phyloP scores from a whole-genome alignment of 106 monocot species.

The Dendrobium nobile region DNA sequence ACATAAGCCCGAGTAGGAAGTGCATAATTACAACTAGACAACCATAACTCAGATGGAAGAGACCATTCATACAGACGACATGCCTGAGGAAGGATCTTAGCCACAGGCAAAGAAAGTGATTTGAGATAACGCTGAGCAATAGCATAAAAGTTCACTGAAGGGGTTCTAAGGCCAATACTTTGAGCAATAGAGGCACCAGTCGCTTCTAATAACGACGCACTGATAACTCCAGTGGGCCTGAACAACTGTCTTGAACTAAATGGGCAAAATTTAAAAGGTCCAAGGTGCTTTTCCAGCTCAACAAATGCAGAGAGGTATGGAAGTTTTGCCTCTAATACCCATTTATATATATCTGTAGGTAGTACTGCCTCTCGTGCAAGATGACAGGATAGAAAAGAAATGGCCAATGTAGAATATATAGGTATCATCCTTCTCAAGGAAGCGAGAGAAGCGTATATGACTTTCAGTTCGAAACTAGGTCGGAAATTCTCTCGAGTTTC shows the following conservation, averaged over 20 bases:
- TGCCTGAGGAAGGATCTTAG: constrained; percentile 61
- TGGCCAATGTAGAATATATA: constrained; percentile 60
- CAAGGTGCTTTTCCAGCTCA: constrained; percentile 54
- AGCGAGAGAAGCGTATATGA: constrained; percentile 26
- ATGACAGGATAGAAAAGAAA: constrained; percentile 69
- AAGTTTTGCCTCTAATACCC: constrained; percentile 66
- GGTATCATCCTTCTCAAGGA: constrained; percentile 59
- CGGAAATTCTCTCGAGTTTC: constrained; percentile 3
- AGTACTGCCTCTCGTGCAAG: constrained; percentile 65
- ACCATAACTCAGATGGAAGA: constrained; percentile 74
- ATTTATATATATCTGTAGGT: constrained; percentile 70
- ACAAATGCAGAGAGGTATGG: constrained; percentile 66
- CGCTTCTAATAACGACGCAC: constrained; percentile 64
- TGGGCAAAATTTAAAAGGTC: constrained; percentile 23
- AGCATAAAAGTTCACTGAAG: constrained; percentile 78
- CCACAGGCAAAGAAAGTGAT: constrained; percentile 52
- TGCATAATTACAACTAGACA: constrained; percentile 40
- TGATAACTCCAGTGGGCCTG: constrained; percentile 47
- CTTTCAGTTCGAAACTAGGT: constrained; percentile 21
- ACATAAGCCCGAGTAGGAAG: constrained; percentile 78
- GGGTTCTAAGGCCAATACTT: constrained; percentile 51
- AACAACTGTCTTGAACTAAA: constrained; percentile 53
- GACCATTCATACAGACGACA: constrained; percentile 80
- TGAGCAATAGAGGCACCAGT: constrained; percentile 61
- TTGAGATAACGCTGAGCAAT: constrained; percentile 53